A percentile compares a stretch with the other conserved stretches of the same genome.
Conservation (phyloP, 2,329 filamentous ascomycete genomes). For the Biscogniauxia mediterranea region DNA sequence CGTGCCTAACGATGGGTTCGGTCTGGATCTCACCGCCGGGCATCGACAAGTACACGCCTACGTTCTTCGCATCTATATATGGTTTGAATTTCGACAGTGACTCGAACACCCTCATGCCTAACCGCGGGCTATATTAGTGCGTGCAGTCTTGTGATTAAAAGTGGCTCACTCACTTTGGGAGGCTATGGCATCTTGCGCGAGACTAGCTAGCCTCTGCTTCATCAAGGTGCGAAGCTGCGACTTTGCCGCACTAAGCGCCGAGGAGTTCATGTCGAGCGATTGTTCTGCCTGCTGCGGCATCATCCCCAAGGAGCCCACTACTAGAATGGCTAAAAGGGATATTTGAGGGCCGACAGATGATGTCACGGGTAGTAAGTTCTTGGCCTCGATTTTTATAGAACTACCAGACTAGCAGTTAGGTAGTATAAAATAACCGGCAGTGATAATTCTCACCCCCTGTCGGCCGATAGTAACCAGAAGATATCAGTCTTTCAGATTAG, state of each 20-base stretch:
- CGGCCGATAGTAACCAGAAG: too few species aligned
- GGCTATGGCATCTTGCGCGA: slow-evolving; percentile 61
- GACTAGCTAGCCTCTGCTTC: slow-evolving; percentile 60
- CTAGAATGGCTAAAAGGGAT: too few species aligned
- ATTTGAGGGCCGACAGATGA: too few species aligned
- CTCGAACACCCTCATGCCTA: slow-evolving; percentile 65
- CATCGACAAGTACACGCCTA: slow-evolving; percentile 95
- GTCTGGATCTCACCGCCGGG: slow-evolving; percentile 84
- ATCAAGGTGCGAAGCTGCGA: slow-evolving; percentile 71
- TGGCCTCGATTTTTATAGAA: too few species aligned
- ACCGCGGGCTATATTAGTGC: not conserved
- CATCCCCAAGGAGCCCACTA: slow-evolving; percentile 3
- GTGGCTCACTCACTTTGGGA: slow-evolving; percentile 61
- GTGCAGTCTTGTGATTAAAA: slow-evolving; percentile 34
- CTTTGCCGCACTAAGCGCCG: slow-evolving; percentile 64
- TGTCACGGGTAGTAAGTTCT: too few species aligned
- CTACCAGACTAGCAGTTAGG: too few species aligned
- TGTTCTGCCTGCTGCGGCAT: slow-evolving; percentile 21
- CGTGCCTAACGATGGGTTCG: slow-evolving; percentile 75
- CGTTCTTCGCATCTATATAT: slow-evolving; percentile 69
- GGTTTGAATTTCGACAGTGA: slow-evolving; percentile 66
- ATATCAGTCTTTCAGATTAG: too few species aligned
- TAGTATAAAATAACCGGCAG: too few species aligned
- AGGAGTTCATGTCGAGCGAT: slow-evolving; percentile 28
- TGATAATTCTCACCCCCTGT: too few species aligned